Conservation (phyloP, 768 basidiomycete genomes). For the Russula olivacea region DNA sequence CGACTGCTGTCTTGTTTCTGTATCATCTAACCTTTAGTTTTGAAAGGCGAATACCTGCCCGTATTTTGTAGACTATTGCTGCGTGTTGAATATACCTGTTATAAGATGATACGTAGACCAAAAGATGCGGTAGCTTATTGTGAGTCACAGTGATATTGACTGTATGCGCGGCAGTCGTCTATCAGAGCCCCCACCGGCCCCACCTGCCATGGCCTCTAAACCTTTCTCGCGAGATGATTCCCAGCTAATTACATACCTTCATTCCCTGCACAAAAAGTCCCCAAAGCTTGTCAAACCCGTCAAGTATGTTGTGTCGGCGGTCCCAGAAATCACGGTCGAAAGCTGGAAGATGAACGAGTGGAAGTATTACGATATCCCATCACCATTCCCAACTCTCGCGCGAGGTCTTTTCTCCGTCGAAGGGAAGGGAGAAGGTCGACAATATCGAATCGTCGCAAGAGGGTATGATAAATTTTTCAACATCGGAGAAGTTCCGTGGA, state of each 20-base stretch:
- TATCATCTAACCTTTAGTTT: too few relatives aligned
- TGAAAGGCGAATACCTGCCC: too few relatives aligned
- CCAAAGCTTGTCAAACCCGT: constrained; percentile 63
- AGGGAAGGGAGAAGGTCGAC: constrained; percentile 31
- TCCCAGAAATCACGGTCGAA: constrained; percentile 48
- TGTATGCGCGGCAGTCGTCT: too few relatives aligned
- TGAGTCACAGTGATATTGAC: too few relatives aligned
- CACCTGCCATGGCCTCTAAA: constrained; percentile 25
- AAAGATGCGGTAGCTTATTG: too few relatives aligned
- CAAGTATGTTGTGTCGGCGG: constrained; percentile 51
- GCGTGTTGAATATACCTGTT: too few relatives aligned
- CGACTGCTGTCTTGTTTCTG: too few relatives aligned
- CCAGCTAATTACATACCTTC: constrained; percentile 51
- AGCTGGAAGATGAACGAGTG: constrained; percentile 99
- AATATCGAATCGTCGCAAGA: constrained; percentile 66
- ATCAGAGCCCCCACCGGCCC: too few relatives aligned
- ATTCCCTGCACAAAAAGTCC: constrained; percentile 45
- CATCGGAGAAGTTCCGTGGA: constrained; percentile 95
- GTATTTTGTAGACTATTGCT: too few relatives aligned
- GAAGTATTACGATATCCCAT: constrained; percentile 85
- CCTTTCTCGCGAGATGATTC: constrained; percentile 43
- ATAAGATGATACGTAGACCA: too few relatives aligned
- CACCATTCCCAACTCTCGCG: constrained; percentile 92
- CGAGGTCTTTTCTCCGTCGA: constrained; percentile 80
- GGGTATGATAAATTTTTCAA: constrained; percentile 99